phyloP scores from a whole-genome alignment of 2,329 filamentous ascomycete species.

The Coniochaeta sp. region DNA sequence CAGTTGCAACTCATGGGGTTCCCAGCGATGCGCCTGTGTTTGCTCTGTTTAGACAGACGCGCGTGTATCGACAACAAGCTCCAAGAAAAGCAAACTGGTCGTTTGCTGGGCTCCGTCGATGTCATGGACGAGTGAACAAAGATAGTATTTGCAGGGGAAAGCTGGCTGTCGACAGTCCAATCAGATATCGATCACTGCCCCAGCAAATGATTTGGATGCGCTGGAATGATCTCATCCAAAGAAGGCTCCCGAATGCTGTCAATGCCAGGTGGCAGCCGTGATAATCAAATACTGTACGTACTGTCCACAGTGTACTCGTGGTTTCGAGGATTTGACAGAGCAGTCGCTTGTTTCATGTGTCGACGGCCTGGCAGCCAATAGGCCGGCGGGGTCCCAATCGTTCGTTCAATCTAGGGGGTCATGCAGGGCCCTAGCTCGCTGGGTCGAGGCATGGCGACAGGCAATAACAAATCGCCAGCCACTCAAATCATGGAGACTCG shows the following conservation, averaged over 20 bases:
- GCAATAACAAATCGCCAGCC: background rate
- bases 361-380: background rate
- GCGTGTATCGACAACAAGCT: background rate
- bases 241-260: background rate
- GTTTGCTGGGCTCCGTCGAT: background rate
- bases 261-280: background rate
- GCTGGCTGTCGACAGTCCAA: background rate
- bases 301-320: no score
- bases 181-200: background rate
- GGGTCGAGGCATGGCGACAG: background rate
- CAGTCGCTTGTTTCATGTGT: conserved; percentile 2
- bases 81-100: background rate
- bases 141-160: background rate
- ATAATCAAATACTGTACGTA: no score
- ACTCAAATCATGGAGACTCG: background rate
- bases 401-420: background rate
- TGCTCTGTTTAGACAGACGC: background rate
- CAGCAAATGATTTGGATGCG: background rate
- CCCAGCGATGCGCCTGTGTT: background rate
- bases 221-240: background rate
- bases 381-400: background rate
- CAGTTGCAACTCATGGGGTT: background rate
- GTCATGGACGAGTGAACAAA: background rate
- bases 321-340: background rate
- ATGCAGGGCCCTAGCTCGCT: background rate